These are phyloP conservation scores for Lasiodiplodia hormozganensis DNA, from an alignment of 2,329 filamentous ascomycete species.

Conservation along the genomic window DNA sequence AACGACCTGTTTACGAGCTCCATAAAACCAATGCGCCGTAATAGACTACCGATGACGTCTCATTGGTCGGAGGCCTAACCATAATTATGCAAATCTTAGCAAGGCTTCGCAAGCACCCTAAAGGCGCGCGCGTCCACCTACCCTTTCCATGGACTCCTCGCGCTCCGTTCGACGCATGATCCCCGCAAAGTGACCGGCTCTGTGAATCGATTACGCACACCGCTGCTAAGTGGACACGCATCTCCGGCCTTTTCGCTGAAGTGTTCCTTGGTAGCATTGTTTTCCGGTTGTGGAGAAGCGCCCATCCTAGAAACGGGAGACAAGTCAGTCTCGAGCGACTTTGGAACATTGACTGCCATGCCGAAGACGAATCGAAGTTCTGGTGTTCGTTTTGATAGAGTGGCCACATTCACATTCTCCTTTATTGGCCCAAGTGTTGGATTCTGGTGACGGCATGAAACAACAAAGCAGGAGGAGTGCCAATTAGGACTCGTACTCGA, in stretches of 20 bases:
- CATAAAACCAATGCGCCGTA: not conserved
- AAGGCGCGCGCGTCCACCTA: not conserved
- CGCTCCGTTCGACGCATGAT: not conserved
- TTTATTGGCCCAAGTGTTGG: no score
- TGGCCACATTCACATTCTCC: not conserved
- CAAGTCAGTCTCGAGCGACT: not conserved
- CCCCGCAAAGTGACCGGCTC: not conserved
- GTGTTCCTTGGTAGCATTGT: not conserved
- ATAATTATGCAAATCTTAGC: not conserved
- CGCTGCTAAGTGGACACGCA: not conserved
- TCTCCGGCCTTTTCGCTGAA: not conserved
- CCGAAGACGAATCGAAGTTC: not conserved
- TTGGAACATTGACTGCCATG: not conserved
- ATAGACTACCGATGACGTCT: not conserved
- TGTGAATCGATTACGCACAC: constrained; percentile 1
- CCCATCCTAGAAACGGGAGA: not conserved
- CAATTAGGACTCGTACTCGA: not conserved
- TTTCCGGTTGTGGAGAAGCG: not conserved
- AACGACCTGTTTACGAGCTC: not conserved
- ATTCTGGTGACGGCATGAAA: not conserved
- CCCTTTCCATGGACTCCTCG: not conserved
- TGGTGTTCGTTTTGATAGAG: not conserved
- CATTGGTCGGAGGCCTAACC: not conserved
- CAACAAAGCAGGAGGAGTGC: not conserved
- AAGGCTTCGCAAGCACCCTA: not conserved